Base-by-base conservation (phyloP, 1,139 yeast genomes). In the Kodamaea anthophila region DNA sequence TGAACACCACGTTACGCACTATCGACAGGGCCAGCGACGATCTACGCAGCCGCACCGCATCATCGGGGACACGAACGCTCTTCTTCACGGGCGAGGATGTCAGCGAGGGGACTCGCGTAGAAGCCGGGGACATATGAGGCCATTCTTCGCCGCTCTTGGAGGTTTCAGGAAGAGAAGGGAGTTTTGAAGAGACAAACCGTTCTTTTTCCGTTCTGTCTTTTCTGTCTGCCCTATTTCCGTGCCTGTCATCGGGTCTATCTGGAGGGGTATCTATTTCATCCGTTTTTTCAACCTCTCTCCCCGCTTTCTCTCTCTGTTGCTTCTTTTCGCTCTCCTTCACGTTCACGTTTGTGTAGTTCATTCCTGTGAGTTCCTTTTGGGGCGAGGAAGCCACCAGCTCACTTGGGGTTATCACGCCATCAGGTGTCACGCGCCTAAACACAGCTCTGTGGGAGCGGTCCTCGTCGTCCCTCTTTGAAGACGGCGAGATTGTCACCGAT, bases 401-500 rank as follows among this genome's bases (percentile, higher is more conserved):
- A n/a, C n/a, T n/a, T n/a, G n/a, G n/a, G n/a, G n/a, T n/a, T n/a
- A n/a, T n/a, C n/a, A n/a, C n/a, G n/a, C n/a, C n/a, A n/a, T n/a
- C n/a, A n/a, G n/a, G n/a, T n/a, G n/a, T n/a, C n/a, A n/a, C n/a
- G n/a, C n/a, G n/a, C n/a, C n/a, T n/a, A n/a, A n/a, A n/a, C n/a
- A n/a, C n/a, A n/a, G n/a, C n/a, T n/a, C n/a, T n/a, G n/a, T n/a
- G n/a, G n/a, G n/a, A n/a, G n/a, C n/a, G n/a, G n/a, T n/a, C n/a
- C n/a, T n/a, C n/a, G n/a, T n/a, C n/a, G n/a, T n/a, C n/a, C n/a
- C n/a, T n/a, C n/a, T n/a, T n/a, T n/a, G n/a, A n/a, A n/a, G 63
- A 59, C 3, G 69, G 68, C 4, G 68, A 60, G 5, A 62, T 61
- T 3, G 67, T 60, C 18, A 62, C 50, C 8, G 67, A 58, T 33